These are phyloP conservation scores for Chaetoceros tenuissimus DNA, from an alignment of 108 stramenopile species.

Conservation along the genomic window DNA sequence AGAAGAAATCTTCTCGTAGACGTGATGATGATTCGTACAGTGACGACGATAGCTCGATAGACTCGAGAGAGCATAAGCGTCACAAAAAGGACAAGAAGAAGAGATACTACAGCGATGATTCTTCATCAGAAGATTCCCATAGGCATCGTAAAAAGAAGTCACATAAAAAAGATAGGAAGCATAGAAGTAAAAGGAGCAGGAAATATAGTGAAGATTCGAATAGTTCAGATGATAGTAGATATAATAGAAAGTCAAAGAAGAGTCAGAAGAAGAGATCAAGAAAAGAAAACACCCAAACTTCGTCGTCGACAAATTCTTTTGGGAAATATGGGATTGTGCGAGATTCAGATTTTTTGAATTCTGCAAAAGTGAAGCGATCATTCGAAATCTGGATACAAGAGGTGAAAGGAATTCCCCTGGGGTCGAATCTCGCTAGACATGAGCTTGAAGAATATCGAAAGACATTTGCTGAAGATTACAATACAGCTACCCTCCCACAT, in stretches of 20 bases:
- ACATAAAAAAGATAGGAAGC: slow-evolving; percentile 18
- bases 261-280: slow-evolving; percentile 14
- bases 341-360: slow-evolving; percentile 61
- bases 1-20: not conserved
- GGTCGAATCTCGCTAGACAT: slow-evolving; percentile 63
- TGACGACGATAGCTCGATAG: slow-evolving; percentile 5
- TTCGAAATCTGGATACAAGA: slow-evolving; percentile 90
- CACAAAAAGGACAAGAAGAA: slow-evolving; percentile 9
- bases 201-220: slow-evolving; percentile 13
- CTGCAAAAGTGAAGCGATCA: slow-evolving; percentile 48
- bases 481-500: slow-evolving; percentile 91
- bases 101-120: slow-evolving; percentile 7
- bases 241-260: slow-evolving; percentile 12
- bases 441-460: slow-evolving; percentile 85
- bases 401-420: slow-evolving; percentile 65
- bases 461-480: slow-evolving; percentile 92
- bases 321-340: slow-evolving; percentile 87
- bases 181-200: slow-evolving; percentile 27
- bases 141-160: slow-evolving; percentile 20
- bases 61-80: slow-evolving; percentile 12
- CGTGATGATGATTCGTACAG: not conserved
- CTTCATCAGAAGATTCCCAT: slow-evolving; percentile 2
- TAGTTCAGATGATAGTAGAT: slow-evolving; percentile 15
- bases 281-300: slow-evolving; percentile 8
- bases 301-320: slow-evolving; percentile 30